Conservation (phyloP, 106 monocot species). For the Narthecium ossifragum region DNA sequence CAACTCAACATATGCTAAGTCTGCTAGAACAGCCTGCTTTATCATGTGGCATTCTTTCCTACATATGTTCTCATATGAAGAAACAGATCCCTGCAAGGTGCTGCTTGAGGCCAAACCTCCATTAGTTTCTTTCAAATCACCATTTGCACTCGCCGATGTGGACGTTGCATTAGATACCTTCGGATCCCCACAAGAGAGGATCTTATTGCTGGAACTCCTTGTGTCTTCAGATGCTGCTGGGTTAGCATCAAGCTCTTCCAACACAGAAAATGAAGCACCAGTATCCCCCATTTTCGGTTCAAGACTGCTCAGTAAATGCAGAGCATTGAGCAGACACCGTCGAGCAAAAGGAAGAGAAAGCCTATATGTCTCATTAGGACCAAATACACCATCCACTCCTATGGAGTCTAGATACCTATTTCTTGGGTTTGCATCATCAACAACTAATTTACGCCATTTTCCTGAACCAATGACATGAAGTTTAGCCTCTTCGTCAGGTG, state of each 20-base stretch:
- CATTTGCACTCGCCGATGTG: conserved; percentile 14
- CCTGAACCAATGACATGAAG: conserved; percentile 69
- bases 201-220: conserved; percentile 27
- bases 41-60: conserved; percentile 59
- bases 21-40: conserved; percentile 58
- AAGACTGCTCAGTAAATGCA: conserved; percentile 42
- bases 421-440: conserved; percentile 28
- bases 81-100: conserved; percentile 38
- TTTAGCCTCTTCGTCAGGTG: conserved; percentile 26
- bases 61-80: conserved; percentile 46
- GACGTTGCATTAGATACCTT: conserved; percentile 22
- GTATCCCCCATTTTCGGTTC: conserved; percentile 16
- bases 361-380: conserved; percentile 6
- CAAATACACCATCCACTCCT: conserved; percentile 22
- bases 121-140: conserved; percentile 45
- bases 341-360: conserved; percentile 73
- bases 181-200: conserved; percentile 16
- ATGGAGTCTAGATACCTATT: conserved; percentile 11
- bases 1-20: conserved; percentile 73
- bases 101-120: conserved; percentile 21
- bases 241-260: conserved; percentile 14
- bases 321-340: conserved; percentile 62
- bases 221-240: neutral
- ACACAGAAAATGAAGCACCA: neutral
- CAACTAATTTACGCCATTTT: conserved; percentile 49